Evolutionary conservation across 2,329 filamentous ascomycete species (phyloP), one percentile per base, ranked within the genome.

Genomic region (Penicillium sp.): DNA sequence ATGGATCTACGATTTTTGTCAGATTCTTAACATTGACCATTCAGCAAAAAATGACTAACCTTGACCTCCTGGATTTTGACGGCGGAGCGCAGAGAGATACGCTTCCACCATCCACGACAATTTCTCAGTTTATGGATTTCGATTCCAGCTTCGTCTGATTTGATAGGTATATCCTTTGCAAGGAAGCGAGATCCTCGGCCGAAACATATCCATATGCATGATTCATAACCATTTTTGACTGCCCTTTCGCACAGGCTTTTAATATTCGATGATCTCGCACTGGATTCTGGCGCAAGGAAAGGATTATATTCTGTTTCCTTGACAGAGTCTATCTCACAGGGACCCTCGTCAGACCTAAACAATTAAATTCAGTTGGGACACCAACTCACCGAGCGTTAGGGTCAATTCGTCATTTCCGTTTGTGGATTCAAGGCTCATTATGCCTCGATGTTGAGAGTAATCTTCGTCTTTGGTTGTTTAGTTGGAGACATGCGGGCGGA

Each of bases 41-140:
- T 45, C 34, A 45, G 32, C 41, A 34, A 34, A 36, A 34, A 9
- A 36, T 37, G 24, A 45, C 34, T 25, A 34, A 45, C 42, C 42
- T 45, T 45, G 34, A 45, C 42, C 34, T 45, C 42, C 42, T 45
- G 33, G 12, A 45, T 45, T 45, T 45, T 45, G 32, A 45, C 42
- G 12, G 42, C 34, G 27, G 42, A 37, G 29, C 42, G 42, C 34
- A 45, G 34, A 45, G 42, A 43, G 28, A 43, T 43, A 28, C 40
- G 27, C 29, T 43, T 43, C 40, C 40, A 43, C 40, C 40, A 43
- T 45, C 42, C 42, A 33, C 34, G 27, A 36, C 34, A 24, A 24
- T 45, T 45, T 34, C 42, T 37, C 13, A 45, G 27, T 9, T 33
- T 37, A 28, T 36, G 34, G 13, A 45, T 45, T 45, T 45, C 42